Conservation (phyloP, 306 rosid species). For the Malus sylvestris region DNA sequence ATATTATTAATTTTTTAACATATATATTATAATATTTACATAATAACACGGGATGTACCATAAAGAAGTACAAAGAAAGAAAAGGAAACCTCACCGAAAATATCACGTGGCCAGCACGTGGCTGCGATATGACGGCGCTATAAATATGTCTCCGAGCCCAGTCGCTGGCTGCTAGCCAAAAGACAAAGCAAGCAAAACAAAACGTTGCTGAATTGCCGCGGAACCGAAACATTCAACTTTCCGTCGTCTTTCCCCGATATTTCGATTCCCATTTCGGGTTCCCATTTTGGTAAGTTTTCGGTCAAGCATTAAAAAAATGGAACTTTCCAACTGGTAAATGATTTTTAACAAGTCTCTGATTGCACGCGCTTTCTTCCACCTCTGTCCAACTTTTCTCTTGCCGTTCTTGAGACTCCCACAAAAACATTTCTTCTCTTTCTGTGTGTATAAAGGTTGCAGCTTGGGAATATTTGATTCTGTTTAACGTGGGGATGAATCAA, state of each 20-base stretch:
- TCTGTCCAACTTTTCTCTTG: constrained; percentile 8
- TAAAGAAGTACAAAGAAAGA: background rate
- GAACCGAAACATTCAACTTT: constrained; percentile 1
- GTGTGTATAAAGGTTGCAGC: background rate
- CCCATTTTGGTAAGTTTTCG: background rate
- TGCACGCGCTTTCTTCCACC: constrained; percentile 40
- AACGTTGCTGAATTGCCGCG: constrained; percentile 5
- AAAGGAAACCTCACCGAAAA: background rate
- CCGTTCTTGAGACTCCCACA: background rate
- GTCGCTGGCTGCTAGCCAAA: background rate
- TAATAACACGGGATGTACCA: rapidly evolving
- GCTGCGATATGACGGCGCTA: constrained; percentile 21
- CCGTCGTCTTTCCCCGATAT: background rate
- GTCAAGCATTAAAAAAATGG: background rate
- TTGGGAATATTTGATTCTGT: background rate
- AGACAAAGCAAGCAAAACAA: constrained; percentile 4
- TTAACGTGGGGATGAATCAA: constrained; percentile 27
- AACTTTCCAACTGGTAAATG: background rate
- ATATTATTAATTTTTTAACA: too few species aligned
- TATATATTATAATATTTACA: rapidly evolving
- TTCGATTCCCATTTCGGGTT: background rate
- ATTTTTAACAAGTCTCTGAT: constrained; percentile 3
- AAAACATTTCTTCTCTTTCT: background rate
- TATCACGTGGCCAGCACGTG: constrained; percentile 28
- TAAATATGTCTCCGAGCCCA: background rate